A percentile compares a stretch with the other conserved stretches of the same genome.
These are phyloP conservation scores for Cinchona pubescens DNA, from an alignment of 257 asterid genomes.

Conservation along the genomic window DNA sequence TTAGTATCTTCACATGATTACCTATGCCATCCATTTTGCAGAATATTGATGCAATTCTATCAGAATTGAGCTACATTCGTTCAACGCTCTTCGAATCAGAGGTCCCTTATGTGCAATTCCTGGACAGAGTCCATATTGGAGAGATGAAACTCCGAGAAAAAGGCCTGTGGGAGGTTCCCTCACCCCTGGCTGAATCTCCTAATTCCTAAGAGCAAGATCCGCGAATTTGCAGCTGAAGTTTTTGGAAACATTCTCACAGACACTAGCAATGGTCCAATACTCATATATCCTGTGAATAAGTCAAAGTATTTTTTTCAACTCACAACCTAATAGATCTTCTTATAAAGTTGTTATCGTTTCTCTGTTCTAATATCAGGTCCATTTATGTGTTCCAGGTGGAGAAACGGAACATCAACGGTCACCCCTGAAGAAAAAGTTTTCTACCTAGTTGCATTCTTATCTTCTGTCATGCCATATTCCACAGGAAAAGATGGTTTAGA, in stretches of 20 bases:
- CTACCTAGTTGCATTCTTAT: slow-evolving; percentile 71
- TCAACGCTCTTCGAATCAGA: slow-evolving; percentile 73
- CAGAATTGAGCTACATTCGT: slow-evolving; percentile 51
- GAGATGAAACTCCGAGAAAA: slow-evolving; percentile 61
- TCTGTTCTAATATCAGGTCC: slow-evolving; percentile 6
- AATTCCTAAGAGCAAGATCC: slow-evolving; percentile 67
- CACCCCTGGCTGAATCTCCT: slow-evolving; percentile 96
- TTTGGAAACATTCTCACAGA: slow-evolving; percentile 69
- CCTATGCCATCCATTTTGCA: slow-evolving; percentile 34
- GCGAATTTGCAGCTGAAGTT: slow-evolving; percentile 58
- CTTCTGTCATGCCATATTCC: slow-evolving; percentile 71
- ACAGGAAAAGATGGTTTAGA: slow-evolving; percentile 63
- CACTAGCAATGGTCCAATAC: slow-evolving; percentile 83
- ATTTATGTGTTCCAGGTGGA: slow-evolving; percentile 56
- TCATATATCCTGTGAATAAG: slow-evolving; percentile 83
- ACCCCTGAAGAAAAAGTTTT: slow-evolving; percentile 77
- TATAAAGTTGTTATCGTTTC: background rate
- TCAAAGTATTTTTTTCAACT: slow-evolving; percentile 56
- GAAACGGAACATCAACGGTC: slow-evolving; percentile 62
- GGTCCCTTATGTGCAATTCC: slow-evolving; percentile 65
- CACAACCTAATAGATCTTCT: slow-evolving; percentile 4
- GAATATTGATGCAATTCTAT: slow-evolving; percentile 53
- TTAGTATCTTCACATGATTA: slow-evolving; percentile 5
- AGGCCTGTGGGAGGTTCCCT: slow-evolving; percentile 91
- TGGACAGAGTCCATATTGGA: slow-evolving; percentile 74